Conservation (phyloP, 768 basidiomycete species). For the Lentinula raphanica region DNA sequence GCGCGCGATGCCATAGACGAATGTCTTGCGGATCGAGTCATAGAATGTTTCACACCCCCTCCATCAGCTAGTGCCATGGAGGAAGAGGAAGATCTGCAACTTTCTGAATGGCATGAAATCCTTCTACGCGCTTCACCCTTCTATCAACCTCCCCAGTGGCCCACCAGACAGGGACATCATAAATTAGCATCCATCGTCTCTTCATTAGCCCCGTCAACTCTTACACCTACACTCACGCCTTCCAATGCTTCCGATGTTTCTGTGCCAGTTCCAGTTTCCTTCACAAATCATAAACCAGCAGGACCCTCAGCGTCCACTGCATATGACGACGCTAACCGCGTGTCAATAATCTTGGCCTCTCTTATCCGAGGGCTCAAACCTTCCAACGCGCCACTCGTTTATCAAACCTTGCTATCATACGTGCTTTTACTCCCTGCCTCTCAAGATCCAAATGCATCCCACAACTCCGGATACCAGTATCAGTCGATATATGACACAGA, state of each 20-base stretch:
- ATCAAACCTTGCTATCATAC: slow-evolving; percentile 67
- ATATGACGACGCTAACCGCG: not conserved
- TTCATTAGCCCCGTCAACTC: not conserved
- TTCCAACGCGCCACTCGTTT: slow-evolving; percentile 56
- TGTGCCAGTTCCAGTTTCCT: not conserved
- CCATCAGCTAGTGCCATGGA: not conserved
- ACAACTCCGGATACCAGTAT: not conserved
- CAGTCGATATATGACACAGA: not conserved
- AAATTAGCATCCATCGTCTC: not conserved
- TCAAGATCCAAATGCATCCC: slow-evolving; percentile 58
- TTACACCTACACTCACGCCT: not conserved
- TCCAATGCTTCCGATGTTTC: slow-evolving; percentile 3
- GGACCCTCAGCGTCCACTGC: not conserved
- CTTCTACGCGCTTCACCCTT: not conserved
- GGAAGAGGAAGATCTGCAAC: slow-evolving; percentile 1
- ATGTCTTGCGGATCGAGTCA: slow-evolving; percentile 2
- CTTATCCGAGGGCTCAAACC: slow-evolving; percentile 33
- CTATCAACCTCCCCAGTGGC: not conserved
- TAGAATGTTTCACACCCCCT: slow-evolving; percentile 1
- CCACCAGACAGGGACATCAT: not conserved
- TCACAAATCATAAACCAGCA: not conserved
- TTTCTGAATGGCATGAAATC: slow-evolving; percentile 7
- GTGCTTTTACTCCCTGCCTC: slow-evolving; percentile 64
- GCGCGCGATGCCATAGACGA: slow-evolving; percentile 4
- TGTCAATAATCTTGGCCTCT: slow-evolving; percentile 56